Evolutionary conservation across 345 rosid species (phyloP).

Genomic region (Cochlearia excelsa): DNA sequence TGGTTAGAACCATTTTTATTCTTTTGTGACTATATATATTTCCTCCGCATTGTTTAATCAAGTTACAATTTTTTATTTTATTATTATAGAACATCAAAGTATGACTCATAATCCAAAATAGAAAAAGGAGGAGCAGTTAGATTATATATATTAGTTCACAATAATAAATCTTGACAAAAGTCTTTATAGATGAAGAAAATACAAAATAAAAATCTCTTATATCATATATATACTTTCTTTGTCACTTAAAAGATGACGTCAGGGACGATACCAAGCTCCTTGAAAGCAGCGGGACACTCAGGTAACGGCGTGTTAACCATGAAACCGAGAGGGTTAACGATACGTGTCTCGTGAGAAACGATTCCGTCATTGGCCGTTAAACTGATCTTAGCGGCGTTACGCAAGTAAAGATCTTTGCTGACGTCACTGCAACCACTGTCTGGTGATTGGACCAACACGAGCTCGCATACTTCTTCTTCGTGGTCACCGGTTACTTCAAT

Average conservation of each 20-base stretch:
- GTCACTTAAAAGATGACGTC: constrained; percentile 25
- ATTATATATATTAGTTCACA: neutral
- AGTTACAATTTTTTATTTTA: neutral
- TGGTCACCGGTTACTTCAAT: constrained; percentile 55
- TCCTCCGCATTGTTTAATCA: constrained; percentile 1
- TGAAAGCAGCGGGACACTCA: constrained; percentile 48
- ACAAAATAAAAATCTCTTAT: constrained; percentile 3
- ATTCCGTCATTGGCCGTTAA: constrained; percentile 56
- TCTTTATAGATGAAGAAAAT: neutral
- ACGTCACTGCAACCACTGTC: constrained; percentile 47
- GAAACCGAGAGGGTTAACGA: constrained; percentile 63
- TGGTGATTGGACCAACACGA: constrained; percentile 41
- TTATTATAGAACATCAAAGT: constrained; percentile 4
- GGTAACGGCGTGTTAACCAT: constrained; percentile 44
- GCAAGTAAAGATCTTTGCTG: constrained; percentile 30
- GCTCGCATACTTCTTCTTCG: constrained; percentile 60
- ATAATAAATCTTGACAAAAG: constrained; percentile 17
- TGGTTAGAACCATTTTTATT: neutral
- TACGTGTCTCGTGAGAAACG: constrained; percentile 37
- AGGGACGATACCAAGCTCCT: constrained; percentile 52
- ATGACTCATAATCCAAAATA: constrained; percentile 4
- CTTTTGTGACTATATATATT: neutral
- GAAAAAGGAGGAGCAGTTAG: constrained; percentile 1
- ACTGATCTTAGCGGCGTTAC: constrained; percentile 46
- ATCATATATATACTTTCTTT: constrained; percentile 9